These are phyloP conservation scores for Alternaria conjuncta DNA, from an alignment of 2,329 filamentous ascomycete species.

Conservation along the genomic window DNA sequence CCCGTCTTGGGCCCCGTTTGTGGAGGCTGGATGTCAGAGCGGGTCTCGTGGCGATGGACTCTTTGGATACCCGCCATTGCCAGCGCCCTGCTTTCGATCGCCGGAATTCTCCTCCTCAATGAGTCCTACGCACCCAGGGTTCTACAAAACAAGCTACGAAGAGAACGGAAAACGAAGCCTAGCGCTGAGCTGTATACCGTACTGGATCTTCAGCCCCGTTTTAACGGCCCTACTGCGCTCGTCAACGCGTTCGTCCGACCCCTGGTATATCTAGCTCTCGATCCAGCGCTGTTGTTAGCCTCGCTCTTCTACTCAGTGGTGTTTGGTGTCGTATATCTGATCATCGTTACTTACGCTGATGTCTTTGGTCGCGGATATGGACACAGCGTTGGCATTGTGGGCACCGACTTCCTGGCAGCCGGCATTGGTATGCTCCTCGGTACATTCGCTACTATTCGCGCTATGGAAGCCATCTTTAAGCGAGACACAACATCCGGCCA, in stretches of 20 bases:
- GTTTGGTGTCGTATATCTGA: constrained; percentile 19
- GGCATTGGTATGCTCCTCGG: constrained; percentile 18
- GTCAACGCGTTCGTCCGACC: constrained; percentile 13
- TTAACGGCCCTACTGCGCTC: background rate
- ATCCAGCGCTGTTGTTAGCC: constrained; percentile 13
- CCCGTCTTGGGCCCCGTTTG: constrained; percentile 21
- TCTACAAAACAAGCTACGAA: background rate
- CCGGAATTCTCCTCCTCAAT: constrained; percentile 1
- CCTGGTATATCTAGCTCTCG: constrained; percentile 6
- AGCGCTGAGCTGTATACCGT: constrained; percentile 13
- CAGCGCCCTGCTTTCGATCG: constrained; percentile 8
- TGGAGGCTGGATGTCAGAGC: constrained; percentile 21
- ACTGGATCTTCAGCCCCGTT: constrained; percentile 5
- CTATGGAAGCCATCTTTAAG: constrained; percentile 20
- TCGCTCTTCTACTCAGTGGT: constrained; percentile 15
- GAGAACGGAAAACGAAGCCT: background rate
- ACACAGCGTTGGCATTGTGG: constrained; percentile 19
- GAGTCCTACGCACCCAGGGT: constrained; percentile 12
- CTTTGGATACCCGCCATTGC: constrained; percentile 18
- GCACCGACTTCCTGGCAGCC: constrained; percentile 18
- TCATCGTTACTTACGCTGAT: constrained; percentile 18
- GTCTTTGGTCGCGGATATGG: constrained; percentile 15
- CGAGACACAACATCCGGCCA: constrained; percentile 5
- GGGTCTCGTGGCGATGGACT: constrained; percentile 18
- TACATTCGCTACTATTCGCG: constrained; percentile 17